Conservation (phyloP, 371 early-diverging fungal genomes). For the Basidiobolus meristosporus region DNA sequence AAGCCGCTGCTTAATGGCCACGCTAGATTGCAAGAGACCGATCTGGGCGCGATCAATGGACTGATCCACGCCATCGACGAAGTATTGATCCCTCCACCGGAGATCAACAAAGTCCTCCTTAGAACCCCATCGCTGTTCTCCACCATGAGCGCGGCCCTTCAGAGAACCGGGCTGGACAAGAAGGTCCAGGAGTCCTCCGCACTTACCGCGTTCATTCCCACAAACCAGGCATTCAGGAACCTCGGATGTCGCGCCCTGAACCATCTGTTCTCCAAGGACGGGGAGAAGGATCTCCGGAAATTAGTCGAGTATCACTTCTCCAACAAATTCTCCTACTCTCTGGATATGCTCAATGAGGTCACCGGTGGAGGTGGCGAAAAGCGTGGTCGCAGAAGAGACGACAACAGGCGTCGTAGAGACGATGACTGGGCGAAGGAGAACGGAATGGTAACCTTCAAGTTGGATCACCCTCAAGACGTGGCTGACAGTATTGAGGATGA, state of each 20-base stretch:
- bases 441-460: too few species aligned
- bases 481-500: too few species aligned
- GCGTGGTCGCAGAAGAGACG: too few species aligned
- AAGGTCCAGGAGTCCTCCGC: neutral
- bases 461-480: too few species aligned
- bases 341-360: neutral
- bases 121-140: neutral
- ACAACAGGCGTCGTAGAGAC: too few species aligned
- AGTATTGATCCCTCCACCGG: neutral
- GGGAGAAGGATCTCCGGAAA: neutral
- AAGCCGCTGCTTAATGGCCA: neutral
- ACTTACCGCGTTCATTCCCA: neutral
- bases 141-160: neutral
- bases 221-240: neutral
- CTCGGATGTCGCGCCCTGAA: neutral
- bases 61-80: neutral
- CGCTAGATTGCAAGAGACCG: neutral
- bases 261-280: neutral
- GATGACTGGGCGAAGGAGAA: too few species aligned
- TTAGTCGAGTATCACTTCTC: neutral
- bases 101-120: neutral
- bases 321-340: neutral
- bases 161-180: neutral
- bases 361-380: too few species aligned
- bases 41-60: neutral